Evolutionary conservation across 768 basidiomycete species (phyloP), one percentile per base, ranked within the genome.

Genomic region (Amanita fuliginea): DNA sequence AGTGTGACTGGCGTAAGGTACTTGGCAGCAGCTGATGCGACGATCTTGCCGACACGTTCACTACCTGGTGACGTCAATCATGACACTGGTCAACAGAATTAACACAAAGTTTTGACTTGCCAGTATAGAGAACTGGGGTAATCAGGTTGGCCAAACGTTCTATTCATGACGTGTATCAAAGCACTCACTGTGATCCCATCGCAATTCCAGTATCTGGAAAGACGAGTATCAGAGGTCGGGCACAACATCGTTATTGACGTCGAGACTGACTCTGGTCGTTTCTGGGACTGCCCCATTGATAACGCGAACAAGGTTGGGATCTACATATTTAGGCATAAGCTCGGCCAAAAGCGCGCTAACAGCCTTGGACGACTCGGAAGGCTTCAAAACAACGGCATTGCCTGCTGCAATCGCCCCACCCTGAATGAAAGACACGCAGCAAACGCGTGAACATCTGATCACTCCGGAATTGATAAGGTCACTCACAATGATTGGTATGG

Each of bases 351-450:
- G 71, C 8, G 72, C 56, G 37, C 76, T 77, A 3, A 70, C 66
- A 1, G 75, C 72, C 0, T 82, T 77, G 0, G 76, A 67, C 2
- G 77, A 64, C 58, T 93, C 91, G 1, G 90, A 84, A 0, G 86
- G 86, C 61, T 93, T 93, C 46, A 91, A 41, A 4, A 83, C 64
- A 3, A 76, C 77, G 0, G 83, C 70, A 56, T 81, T 82, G 5
- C 91, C 91, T 2, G 88, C 86, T 0, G 88, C 82, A 35, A 94
- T 75, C 1, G 90, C 90, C 6, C 82, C 82, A 40, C 73, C 72
- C 67, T 71, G 53, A 28, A 47, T 37, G 6, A 40, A 39, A 32
- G 13, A 32, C 18, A 40, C 19, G 39, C 35, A 33, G 44, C 37
- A 47, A n/a, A 30, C 16, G 14, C n/a, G 16, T 34, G 37, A 47